A percentile compares a stretch with the other conserved stretches of the same genome.
Conservation (phyloP, 768 basidiomycete species). For the Boletus reticuloceps region DNA sequence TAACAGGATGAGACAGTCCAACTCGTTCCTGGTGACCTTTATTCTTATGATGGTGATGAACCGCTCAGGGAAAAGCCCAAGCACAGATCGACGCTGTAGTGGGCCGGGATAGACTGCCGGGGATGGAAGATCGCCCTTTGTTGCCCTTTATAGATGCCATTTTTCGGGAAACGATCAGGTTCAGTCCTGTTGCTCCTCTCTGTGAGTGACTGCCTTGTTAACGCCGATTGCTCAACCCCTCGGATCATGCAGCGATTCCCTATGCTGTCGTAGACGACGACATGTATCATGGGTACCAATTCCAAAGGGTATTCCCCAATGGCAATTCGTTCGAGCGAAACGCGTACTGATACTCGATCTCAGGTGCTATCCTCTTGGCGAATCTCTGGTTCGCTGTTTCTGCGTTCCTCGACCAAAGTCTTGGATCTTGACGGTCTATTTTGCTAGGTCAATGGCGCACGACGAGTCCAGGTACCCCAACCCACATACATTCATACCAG, state of each 20-base stretch:
- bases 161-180: background rate
- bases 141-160: background rate
- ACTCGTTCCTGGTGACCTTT: background rate
- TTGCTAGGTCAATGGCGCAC: background rate
- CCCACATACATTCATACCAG: background rate
- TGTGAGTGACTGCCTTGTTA: background rate
- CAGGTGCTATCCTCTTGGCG: constrained; percentile 2
- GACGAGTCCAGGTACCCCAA: background rate
- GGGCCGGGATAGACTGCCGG: background rate
- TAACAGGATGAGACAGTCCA: background rate
- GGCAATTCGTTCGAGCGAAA: too few relatives aligned
- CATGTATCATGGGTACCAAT: constrained; percentile 41
- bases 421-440: too few relatives aligned
- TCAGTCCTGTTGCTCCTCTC: background rate
- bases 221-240: background rate
- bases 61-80: background rate
- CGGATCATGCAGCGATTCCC: background rate
- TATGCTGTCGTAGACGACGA: background rate
- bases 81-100: background rate
- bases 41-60: background rate
- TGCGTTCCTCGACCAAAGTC: too few relatives aligned
- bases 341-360: background rate
- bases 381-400: constrained; percentile 8
- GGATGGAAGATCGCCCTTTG: background rate
- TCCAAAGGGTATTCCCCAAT: constrained; percentile 32